Percentiles rank a stretch among this genome's conserved stretches.
These are phyloP conservation scores for Amanita jacksonii DNA, from an alignment of 768 basidiomycete genomes.

Conservation along the genomic window DNA sequence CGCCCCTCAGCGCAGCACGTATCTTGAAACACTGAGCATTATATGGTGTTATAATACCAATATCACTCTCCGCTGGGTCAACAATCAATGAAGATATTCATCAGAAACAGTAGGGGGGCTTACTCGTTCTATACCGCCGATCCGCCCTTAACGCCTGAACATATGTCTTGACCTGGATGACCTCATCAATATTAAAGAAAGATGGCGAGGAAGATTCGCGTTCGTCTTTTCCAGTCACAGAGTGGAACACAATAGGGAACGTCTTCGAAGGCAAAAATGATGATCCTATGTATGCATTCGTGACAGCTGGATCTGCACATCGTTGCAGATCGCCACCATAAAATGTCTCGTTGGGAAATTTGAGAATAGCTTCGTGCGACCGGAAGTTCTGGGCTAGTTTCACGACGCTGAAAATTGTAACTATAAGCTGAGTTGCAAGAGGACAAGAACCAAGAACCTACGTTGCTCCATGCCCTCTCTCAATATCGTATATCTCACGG, in stretches of 20 bases:
- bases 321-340: slow-evolving; percentile 44
- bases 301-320: slow-evolving; percentile 32
- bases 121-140: slow-evolving; percentile 30
- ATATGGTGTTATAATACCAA: slow-evolving; percentile 56
- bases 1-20: slow-evolving; percentile 23
- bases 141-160: slow-evolving; percentile 28
- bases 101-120: slow-evolving; percentile 10
- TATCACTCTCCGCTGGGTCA: slow-evolving; percentile 37
- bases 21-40: slow-evolving; percentile 49
- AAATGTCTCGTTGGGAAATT: slow-evolving; percentile 52
- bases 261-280: slow-evolving; percentile 30
- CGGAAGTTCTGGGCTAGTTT: slow-evolving; percentile 60
- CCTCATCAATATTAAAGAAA: slow-evolving; percentile 62
- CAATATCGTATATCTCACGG: slow-evolving; percentile 30
- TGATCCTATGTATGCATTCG: slow-evolving; percentile 29
- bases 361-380: slow-evolving; percentile 50
- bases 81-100: neutral
- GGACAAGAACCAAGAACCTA: too few species aligned
- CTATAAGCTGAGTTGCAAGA: too few species aligned
- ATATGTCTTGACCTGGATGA: slow-evolving; percentile 42
- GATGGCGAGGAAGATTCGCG: slow-evolving; percentile 62
- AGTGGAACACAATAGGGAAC: slow-evolving; percentile 59
- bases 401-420: slow-evolving; percentile 33
- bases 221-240: slow-evolving; percentile 49
- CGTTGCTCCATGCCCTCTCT: slow-evolving; percentile 21